phyloP scores from a whole-genome alignment of 2,329 filamentous ascomycete genomes.

The Leptographium flavum region DNA sequence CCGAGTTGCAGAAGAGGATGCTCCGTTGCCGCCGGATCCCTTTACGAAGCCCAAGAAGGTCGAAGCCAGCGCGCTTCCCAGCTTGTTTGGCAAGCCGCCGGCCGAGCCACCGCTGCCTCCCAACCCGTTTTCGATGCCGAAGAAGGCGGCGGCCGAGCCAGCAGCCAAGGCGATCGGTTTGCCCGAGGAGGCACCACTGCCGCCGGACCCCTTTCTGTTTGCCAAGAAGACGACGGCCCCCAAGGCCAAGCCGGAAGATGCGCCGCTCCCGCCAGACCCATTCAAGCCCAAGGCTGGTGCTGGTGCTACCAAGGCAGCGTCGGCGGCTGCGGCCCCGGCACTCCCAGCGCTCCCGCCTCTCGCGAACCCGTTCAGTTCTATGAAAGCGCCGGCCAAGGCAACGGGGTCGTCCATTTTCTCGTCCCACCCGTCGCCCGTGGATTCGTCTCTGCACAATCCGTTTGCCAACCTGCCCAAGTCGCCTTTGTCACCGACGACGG shows the following conservation, averaged over 20 bases:
- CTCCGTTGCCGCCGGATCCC: constrained; percentile 15
- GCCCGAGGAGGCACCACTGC: constrained; percentile 9
- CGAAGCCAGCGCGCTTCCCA: constrained; percentile 15
- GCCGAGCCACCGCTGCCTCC: constrained; percentile 13
- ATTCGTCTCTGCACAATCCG: constrained; percentile 3
- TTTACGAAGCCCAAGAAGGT: constrained; percentile 13
- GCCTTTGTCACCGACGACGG: constrained; percentile 8
- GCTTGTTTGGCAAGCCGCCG: constrained; percentile 9
- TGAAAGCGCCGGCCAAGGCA: constrained; percentile 1
- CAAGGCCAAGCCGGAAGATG: not conserved
- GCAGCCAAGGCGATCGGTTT: too few species aligned
- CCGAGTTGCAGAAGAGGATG: constrained; percentile 14
- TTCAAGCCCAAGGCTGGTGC: constrained; percentile 10
- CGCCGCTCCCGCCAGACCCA: constrained; percentile 14
- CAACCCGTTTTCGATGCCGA: constrained; percentile 9
- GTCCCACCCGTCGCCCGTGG: not conserved
- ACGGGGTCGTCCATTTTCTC: constrained; percentile 8
- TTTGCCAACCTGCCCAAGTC: constrained; percentile 11
- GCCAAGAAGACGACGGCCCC: not conserved
- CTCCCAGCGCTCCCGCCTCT: not conserved
- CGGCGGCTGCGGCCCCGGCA: constrained; percentile 7
- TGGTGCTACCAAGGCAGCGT: constrained; percentile 11
- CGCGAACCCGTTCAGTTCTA: constrained; percentile 4
- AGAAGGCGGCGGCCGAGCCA: constrained; percentile 15
- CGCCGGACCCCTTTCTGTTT: constrained; percentile 2